Base-by-base conservation (phyloP, 495 filamentous ascomycete genomes). In the Neurospora tetraspora region DNA sequence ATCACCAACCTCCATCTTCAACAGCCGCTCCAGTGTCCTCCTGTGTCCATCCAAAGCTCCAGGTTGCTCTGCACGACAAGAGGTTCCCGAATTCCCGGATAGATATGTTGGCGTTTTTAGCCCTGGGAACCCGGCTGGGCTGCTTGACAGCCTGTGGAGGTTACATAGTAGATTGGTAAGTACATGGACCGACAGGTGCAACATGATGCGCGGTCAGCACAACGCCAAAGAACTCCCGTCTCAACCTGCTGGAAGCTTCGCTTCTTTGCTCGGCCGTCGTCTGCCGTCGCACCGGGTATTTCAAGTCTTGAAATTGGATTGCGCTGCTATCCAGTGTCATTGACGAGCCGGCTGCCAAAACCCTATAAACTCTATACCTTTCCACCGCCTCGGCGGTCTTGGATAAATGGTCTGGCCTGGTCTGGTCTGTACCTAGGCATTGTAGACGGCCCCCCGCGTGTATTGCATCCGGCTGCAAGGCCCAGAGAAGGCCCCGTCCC, bases 1-100 rank as follows among this genome's bases (percentile, higher is more conserved):
- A 65, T 73, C 38, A 72, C 71, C 71, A 70, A 73, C 68, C 43
- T 69, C 72, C 45, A 73, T 70, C 37, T 70, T 70, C 42, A 73
- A 47, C 53, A 42, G 12, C 53, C 37, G 10, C 36, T 37, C 36
- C n/a, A n/a, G 14, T 39, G 71, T 42, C 23, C 36, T 37, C 36
- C n/a, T 12, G 8, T 39, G 71, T 42, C 23, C 11, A 5, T 68
- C 20, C 27, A 27, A 37, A 31, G 40, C 18, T 34, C 31, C 34
- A 69, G 36, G 68, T 68, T 69, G 39, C 45, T 23, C 45, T 53
- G 45, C 45, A 23, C 45, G 9, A 61, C 71, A 27, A 39, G 39
- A 37, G 16, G 16, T 39, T 23, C 31, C 27, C 65, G 20, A 72
- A 53, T 37, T n/a, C 40, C 16, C 47, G 40, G 47, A 59, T 71